Conservation (phyloP, 2,329 filamentous ascomycete genomes). For the Diplodia corticola region DNA sequence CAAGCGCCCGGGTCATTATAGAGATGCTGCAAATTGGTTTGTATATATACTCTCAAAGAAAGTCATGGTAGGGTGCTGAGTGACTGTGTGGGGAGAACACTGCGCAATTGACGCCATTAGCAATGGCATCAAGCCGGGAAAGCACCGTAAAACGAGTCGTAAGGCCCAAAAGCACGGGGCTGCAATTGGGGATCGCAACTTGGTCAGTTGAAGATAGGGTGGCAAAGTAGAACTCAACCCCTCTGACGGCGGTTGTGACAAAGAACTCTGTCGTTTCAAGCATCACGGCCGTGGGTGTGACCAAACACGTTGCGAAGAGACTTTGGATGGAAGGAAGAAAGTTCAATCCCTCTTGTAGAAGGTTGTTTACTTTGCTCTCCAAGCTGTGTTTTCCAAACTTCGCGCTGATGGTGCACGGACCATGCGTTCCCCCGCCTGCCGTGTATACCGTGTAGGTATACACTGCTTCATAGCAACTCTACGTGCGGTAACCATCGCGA, state of each 20-base stretch:
- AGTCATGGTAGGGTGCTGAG: no score
- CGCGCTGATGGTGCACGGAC: background rate
- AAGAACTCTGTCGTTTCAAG: background rate
- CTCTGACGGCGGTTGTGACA: background rate
- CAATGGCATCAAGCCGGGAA: background rate
- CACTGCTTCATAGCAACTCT: no score
- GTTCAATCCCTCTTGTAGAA: background rate
- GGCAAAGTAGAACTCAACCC: background rate
- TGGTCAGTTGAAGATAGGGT: background rate
- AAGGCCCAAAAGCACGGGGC: background rate
- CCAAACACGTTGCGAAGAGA: background rate
- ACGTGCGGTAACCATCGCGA: background rate
- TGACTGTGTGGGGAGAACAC: no score
- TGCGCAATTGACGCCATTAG: background rate
- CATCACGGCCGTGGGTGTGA: background rate
- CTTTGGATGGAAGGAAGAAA: background rate
- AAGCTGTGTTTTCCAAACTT: background rate
- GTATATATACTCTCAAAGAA: background rate
- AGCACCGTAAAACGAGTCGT: background rate
- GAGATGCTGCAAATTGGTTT: fast-evolving
- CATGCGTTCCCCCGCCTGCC: no score
- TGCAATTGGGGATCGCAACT: background rate
- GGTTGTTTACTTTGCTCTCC: background rate
- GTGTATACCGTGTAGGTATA: no score
- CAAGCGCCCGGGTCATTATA: slow-evolving; percentile 30